Conservation (phyloP, 495 filamentous ascomycete species). For the Lepraria neglecta region DNA sequence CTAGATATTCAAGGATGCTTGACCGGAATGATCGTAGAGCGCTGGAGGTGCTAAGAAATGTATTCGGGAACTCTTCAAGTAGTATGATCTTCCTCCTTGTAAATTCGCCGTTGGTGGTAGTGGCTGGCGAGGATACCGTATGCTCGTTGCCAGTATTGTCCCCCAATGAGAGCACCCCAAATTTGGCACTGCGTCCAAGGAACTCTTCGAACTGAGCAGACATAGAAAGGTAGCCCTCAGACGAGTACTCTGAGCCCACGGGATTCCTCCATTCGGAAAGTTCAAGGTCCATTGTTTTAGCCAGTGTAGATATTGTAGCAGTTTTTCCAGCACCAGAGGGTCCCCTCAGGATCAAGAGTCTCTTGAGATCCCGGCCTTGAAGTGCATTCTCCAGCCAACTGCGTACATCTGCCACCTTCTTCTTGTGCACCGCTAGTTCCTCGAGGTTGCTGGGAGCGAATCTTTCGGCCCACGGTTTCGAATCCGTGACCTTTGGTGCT, state of each 20-base stretch:
- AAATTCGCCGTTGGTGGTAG: neutral
- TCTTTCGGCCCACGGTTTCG: constrained; percentile 75
- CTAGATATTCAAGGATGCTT: constrained; percentile 67
- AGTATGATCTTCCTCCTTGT: constrained; percentile 57
- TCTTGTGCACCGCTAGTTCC: constrained; percentile 87
- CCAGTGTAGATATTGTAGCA: constrained; percentile 69
- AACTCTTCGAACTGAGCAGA: constrained; percentile 86
- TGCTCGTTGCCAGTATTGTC: constrained; percentile 8
- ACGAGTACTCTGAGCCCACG: constrained; percentile 47
- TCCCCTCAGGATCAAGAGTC: constrained; percentile 78
- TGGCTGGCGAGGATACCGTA: neutral
- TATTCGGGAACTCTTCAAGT: constrained; percentile 91
- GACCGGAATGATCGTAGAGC: constrained; percentile 67
- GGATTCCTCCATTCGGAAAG: constrained; percentile 92
- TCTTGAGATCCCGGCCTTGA: constrained; percentile 47
- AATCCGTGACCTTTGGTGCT: constrained; percentile 17
- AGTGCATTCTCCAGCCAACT: constrained; percentile 74
- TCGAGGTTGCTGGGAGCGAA: constrained; percentile 67
- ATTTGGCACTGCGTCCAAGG: constrained; percentile 67
- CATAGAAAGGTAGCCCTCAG: constrained; percentile 56
- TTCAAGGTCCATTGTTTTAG: constrained; percentile 62
- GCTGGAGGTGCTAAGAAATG: constrained; percentile 60
- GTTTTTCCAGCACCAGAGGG: constrained; percentile 93
- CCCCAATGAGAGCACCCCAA: constrained; percentile 62
- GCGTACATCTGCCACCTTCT: constrained; percentile 80